phyloP scores from a whole-genome alignment of 2,329 filamentous ascomycete genomes.

The Diaporthe sp. region DNA sequence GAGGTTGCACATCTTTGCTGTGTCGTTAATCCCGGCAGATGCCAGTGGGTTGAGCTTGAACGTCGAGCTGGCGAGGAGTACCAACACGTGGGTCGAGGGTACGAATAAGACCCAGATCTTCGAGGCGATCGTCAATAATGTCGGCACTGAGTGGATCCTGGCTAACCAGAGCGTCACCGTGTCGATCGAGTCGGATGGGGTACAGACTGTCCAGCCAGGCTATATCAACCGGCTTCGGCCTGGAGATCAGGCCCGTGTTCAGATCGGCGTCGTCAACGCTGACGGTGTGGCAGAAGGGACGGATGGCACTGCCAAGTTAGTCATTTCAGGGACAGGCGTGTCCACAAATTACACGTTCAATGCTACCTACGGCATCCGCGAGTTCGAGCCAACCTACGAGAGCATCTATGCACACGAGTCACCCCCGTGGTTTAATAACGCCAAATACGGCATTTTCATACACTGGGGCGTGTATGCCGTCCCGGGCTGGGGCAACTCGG shows the following conservation, averaged over 20 bases:
- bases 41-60: slow-evolving; percentile 1
- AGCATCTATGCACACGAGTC: slow-evolving; percentile 55
- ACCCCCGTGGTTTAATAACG: slow-evolving; percentile 66
- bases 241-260: slow-evolving; percentile 37
- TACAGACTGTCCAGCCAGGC: slow-evolving; percentile 34
- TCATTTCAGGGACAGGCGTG: slow-evolving; percentile 29
- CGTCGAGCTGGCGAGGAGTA: slow-evolving; percentile 36
- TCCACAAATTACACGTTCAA: slow-evolving; percentile 33
- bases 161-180: slow-evolving; percentile 37
- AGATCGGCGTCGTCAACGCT: slow-evolving; percentile 34
- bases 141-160: slow-evolving; percentile 35
- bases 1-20: slow-evolving; percentile 38
- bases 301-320: slow-evolving; percentile 31
- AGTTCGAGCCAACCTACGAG: slow-evolving; percentile 39
- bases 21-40: slow-evolving; percentile 25
- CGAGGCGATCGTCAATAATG: slow-evolving; percentile 37
- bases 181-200: slow-evolving; percentile 32
- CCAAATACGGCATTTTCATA: slow-evolving; percentile 72
- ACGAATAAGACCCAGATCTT: slow-evolving; percentile 38
- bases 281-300: slow-evolving; percentile 31
- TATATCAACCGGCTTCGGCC: slow-evolving; percentile 38
- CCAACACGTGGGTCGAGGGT: slow-evolving; percentile 37
- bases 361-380: slow-evolving; percentile 36
- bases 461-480: slow-evolving; percentile 71
- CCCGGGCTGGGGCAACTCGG: slow-evolving; percentile 65